Conservation (phyloP, 2,329 filamentous ascomycete species). For the Gyromitra esculenta region DNA sequence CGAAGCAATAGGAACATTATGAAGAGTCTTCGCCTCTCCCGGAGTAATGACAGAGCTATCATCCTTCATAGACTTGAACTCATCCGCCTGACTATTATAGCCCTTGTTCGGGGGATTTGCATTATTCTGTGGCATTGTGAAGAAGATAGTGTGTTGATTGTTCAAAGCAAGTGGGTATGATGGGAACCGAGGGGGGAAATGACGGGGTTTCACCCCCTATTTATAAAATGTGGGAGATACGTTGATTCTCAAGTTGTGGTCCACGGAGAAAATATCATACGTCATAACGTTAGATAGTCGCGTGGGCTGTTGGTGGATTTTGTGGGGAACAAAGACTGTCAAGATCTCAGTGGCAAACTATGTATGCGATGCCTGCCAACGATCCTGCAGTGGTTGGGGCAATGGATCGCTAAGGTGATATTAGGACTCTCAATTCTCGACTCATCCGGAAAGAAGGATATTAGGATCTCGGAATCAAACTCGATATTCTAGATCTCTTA, state of each 20-base stretch:
- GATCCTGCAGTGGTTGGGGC: neutral
- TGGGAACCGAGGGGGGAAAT: too few species aligned
- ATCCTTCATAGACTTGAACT: constrained; percentile 7
- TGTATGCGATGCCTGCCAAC: neutral
- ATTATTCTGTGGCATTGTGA: constrained; percentile 36
- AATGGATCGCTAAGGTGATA: constrained; percentile 13
- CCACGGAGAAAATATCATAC: constrained; percentile 6
- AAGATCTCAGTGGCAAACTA: constrained; percentile 23
- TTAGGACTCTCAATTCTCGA: neutral
- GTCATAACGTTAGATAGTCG: neutral
- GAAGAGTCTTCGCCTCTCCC: constrained; percentile 3
- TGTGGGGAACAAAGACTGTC: neutral
- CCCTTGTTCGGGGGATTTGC: constrained; percentile 3
- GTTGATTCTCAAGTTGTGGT: neutral
- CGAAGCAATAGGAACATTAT: constrained; percentile 5
- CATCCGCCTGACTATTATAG: constrained; percentile 19
- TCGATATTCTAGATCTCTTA: too few species aligned
- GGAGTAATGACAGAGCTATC: constrained; percentile 3
- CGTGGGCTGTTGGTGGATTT: neutral
- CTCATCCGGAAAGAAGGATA: neutral
- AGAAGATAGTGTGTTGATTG: neutral
- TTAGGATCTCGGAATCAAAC: too few species aligned
- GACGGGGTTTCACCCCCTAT: neutral
- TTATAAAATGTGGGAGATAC: constrained; percentile 12
- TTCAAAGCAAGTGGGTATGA: neutral